Evolutionary conservation across 345 rosid genomes (phyloP).

Genomic region (Citrus inodora): DNA sequence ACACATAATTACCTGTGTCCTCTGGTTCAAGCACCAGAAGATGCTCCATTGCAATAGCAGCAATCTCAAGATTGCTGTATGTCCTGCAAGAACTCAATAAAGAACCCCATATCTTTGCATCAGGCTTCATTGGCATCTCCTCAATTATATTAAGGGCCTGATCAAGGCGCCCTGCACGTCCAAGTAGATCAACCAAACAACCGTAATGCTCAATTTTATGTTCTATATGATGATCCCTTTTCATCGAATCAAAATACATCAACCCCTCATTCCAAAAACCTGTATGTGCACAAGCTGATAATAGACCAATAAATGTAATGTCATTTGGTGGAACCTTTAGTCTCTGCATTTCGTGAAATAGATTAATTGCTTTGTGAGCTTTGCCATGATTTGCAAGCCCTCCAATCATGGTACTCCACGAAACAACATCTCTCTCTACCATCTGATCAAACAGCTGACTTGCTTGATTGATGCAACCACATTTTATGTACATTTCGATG

Average conservation of each 20-base stretch:
- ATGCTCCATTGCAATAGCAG: conserved; percentile 46
- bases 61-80: conserved; percentile 31
- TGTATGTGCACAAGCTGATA: conserved; percentile 51
- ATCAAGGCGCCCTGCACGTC: conserved; percentile 37
- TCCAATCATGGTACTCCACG: conserved; percentile 69
- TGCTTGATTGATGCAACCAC: conserved; percentile 50
- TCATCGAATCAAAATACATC: conserved; percentile 44
- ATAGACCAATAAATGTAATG: conserved; percentile 49
- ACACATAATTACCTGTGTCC: conserved; percentile 50
- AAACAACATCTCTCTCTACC: conserved; percentile 40
- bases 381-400: conserved; percentile 58
- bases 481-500: conserved; percentile 59
- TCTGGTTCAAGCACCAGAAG: conserved; percentile 51
- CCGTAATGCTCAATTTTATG: conserved; percentile 52
- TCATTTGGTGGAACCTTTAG: conserved; percentile 38
- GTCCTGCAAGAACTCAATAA: conserved; percentile 45
- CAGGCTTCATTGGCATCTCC: conserved; percentile 45
- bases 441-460: conserved; percentile 33
- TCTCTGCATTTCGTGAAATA: conserved; percentile 47
- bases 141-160: conserved; percentile 32
- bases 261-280: conserved; percentile 46
- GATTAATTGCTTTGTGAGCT: conserved; percentile 31
- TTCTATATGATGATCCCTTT: conserved; percentile 32
- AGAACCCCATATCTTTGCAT: conserved; percentile 57
- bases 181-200: conserved; percentile 51